Conservation (phyloP, 495 filamentous ascomycete species). For the Hypoxylon trugodes region DNA sequence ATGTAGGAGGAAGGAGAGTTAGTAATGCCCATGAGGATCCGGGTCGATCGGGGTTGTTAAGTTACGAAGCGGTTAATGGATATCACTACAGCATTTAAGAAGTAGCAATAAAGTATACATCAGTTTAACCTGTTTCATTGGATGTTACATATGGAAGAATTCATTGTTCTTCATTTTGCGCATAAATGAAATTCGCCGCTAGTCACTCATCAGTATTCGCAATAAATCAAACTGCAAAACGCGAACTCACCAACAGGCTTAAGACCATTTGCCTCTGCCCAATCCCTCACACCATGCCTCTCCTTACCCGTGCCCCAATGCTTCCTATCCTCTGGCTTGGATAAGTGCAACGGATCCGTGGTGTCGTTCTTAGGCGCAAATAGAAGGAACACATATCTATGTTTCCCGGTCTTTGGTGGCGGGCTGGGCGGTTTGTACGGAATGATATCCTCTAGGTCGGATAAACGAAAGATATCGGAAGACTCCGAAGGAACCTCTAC, state of each 20-base stretch:
- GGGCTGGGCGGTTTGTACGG: slow-evolving; percentile 68
- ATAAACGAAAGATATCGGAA: slow-evolving; percentile 21
- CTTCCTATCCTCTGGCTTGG: slow-evolving; percentile 64
- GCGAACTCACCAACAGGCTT: slow-evolving; percentile 64
- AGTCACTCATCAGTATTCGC: slow-evolving; percentile 22
- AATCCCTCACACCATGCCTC: slow-evolving; percentile 66
- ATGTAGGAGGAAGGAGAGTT: no score
- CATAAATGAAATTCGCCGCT: slow-evolving; percentile 74
- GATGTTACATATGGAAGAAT: not conserved
- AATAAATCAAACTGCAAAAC: not conserved
- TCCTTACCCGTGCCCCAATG: slow-evolving; percentile 69
- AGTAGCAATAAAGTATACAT: no score
- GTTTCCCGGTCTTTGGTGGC: slow-evolving; percentile 70
- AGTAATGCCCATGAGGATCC: no score
- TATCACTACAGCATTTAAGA: no score
- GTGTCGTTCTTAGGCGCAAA: slow-evolving; percentile 56
- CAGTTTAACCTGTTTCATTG: not conserved
- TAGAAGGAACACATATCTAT: slow-evolving; percentile 73
- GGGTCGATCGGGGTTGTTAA: no score
- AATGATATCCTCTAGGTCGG: slow-evolving; percentile 56
- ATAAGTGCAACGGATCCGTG: slow-evolving; percentile 52
- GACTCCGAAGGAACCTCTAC: slow-evolving; percentile 21
- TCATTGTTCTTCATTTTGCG: slow-evolving; percentile 68
- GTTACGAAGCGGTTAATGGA: no score
- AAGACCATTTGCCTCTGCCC: slow-evolving; percentile 69